These are phyloP conservation scores for Arabis hirsuta DNA, from an alignment of 345 rosid species.

Conservation along the genomic window DNA sequence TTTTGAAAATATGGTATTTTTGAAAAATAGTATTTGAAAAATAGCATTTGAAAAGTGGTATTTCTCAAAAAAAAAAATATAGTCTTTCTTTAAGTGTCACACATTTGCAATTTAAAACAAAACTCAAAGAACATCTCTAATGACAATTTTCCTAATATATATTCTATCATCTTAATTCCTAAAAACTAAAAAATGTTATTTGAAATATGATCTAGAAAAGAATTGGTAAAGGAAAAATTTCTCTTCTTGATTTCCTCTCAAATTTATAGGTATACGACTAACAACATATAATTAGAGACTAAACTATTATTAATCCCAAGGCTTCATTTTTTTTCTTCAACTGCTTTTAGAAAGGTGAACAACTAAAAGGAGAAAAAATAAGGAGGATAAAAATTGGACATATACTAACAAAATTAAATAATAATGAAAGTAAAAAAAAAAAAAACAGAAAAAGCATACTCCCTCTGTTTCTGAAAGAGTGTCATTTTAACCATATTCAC, in stretches of 20 bases:
- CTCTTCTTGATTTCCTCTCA: not conserved
- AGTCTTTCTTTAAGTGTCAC: not conserved
- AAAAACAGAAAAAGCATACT: constrained; percentile 10
- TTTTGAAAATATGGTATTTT: too few relatives aligned
- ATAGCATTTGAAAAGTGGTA: too few relatives aligned
- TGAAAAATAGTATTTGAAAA: too few relatives aligned
- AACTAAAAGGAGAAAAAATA: constrained; percentile 5
- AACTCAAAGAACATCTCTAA: not conserved
- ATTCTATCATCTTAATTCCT: not conserved
- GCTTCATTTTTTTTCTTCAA: constrained; percentile 18
- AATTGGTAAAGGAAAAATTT: not conserved
- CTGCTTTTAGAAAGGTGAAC: constrained; percentile 34
- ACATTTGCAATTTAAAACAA: not conserved
- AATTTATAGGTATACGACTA: constrained; percentile 19
- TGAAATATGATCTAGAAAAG: too few relatives aligned
- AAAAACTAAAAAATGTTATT: not conserved
- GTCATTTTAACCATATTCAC: too few relatives aligned
- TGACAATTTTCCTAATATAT: not conserved
- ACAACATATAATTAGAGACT: not conserved
- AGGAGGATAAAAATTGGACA: not conserved
- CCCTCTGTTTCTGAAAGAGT: too few relatives aligned
- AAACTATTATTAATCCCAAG: constrained; percentile 30
- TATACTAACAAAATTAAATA: not conserved
- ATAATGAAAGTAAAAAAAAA: not conserved
- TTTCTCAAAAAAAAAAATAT: too few relatives aligned